Evolutionary conservation across 2,329 filamentous ascomycete species (phyloP).

Genomic region (Falciphora oryzae): DNA sequence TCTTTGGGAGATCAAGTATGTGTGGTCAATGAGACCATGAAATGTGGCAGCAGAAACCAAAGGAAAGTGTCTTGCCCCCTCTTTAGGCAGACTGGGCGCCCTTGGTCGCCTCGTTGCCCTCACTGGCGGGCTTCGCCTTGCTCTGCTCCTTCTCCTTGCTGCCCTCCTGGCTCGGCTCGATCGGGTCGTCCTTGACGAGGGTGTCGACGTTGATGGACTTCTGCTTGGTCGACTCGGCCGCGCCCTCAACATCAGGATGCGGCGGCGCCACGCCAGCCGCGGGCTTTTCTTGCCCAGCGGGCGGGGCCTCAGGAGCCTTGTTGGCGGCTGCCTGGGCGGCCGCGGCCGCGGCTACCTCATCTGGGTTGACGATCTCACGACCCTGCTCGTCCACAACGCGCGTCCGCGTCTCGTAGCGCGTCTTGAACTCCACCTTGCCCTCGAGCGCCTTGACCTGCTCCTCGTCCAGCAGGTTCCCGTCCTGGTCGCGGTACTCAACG

Average conservation of each 20-base stretch:
- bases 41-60: not conserved
- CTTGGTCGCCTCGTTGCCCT: conserved; percentile 48
- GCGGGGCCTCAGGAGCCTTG: conserved; percentile 15
- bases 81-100: not conserved
- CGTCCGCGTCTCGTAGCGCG: conserved; percentile 91
- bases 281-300: conserved; percentile 23
- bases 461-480: conserved; percentile 80
- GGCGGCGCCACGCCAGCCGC: conserved; percentile 44
- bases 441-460: conserved; percentile 79
- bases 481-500: conserved; percentile 89
- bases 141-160: conserved; percentile 51
- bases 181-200: conserved; percentile 29
- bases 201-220: conserved; percentile 22
- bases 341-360: conserved; percentile 9
- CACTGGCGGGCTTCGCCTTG: conserved; percentile 57
- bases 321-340: conserved; percentile 23
- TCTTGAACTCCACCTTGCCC: conserved; percentile 93
- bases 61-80: not conserved
- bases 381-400: conserved; percentile 74
- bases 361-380: conserved; percentile 59
- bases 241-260: conserved; percentile 56
- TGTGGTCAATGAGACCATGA: not conserved
- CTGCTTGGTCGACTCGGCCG: conserved; percentile 49
- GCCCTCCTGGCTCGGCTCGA: conserved; percentile 49
- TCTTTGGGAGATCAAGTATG: not conserved